Conservation (phyloP, 139 green algal species). For the Chlamydomonas sp. region DNA sequence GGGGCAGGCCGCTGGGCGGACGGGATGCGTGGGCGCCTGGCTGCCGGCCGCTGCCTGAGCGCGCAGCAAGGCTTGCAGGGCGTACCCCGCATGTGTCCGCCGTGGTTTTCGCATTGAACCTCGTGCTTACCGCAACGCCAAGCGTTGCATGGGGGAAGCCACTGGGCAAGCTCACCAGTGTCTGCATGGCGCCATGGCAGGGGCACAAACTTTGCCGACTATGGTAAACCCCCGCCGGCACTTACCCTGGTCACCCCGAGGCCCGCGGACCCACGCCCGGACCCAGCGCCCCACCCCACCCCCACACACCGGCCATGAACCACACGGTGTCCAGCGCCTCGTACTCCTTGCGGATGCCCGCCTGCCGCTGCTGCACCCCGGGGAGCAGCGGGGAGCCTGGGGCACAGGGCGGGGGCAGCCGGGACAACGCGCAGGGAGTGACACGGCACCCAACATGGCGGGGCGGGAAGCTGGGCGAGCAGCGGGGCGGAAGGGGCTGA, state of each 20-base stretch:
- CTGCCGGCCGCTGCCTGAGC: neutral
- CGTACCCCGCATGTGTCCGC: too few species aligned
- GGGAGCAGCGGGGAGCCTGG: slow-evolving; percentile 81
- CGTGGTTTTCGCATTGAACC: too few species aligned
- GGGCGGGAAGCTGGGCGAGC: neutral
- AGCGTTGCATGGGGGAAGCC: too few species aligned
- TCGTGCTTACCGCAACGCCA: too few species aligned
- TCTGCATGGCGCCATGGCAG: too few species aligned
- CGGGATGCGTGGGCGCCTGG: too few species aligned
- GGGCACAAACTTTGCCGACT: too few species aligned
- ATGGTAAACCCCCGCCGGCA: neutral
- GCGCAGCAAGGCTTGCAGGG: too few species aligned
- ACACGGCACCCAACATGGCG: neutral
- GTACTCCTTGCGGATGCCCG: slow-evolving; percentile 87
- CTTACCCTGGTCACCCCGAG: neutral
- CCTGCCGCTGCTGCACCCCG: slow-evolving; percentile 69
- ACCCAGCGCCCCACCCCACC: neutral
- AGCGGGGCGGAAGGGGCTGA: too few species aligned
- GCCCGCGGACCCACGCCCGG: too few species aligned
- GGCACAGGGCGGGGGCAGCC: neutral
- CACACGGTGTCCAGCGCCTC: slow-evolving; percentile 89
- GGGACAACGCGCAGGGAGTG: neutral
- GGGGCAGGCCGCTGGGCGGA: neutral
- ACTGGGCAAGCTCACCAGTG: too few species aligned
- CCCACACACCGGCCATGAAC: slow-evolving; percentile 44